A percentile compares a stretch with the other conserved stretches of the same genome.
Conservation (phyloP, 2,329 filamentous ascomycete genomes). For the Rhynchosporium graminicola region DNA sequence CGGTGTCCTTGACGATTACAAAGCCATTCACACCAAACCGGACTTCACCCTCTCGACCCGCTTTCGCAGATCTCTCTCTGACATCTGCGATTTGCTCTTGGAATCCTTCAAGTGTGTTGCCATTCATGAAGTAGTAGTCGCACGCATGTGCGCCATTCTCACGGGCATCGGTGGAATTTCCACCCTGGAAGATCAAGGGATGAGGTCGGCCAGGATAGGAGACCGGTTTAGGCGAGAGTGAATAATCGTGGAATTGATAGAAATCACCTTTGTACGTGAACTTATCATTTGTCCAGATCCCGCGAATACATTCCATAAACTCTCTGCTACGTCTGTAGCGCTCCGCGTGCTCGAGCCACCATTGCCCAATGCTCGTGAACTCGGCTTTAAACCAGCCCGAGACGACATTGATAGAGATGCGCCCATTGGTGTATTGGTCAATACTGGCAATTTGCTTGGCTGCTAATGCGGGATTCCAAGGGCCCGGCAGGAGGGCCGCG, state of each 20-base stretch:
- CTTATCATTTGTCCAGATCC: conserved; percentile 52
- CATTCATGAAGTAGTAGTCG: conserved; percentile 58
- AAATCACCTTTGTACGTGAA: conserved; percentile 54
- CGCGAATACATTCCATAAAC: conserved; percentile 52
- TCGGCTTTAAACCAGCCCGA: conserved; percentile 57
- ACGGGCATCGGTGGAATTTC: conserved; percentile 52
- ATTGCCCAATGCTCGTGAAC: conserved; percentile 53
- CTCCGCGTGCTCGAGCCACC: conserved; percentile 56
- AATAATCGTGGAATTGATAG: conserved; percentile 54
- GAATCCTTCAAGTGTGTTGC: conserved; percentile 56
- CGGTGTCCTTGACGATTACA: conserved; percentile 51
- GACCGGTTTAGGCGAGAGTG: conserved; percentile 52
- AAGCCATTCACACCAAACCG: conserved; percentile 54
- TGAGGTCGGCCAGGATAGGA: conserved; percentile 46
- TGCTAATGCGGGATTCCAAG: conserved; percentile 53
- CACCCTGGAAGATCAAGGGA: conserved; percentile 55
- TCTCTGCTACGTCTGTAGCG: conserved; percentile 52
- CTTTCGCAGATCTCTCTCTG: conserved; percentile 47
- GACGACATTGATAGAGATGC: conserved; percentile 54
- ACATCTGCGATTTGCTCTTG: conserved; percentile 52
- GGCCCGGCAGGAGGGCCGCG: conserved; percentile 52
- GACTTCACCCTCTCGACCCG: conserved; percentile 47
- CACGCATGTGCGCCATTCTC: conserved; percentile 50
- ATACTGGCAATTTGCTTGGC: conserved; percentile 56
- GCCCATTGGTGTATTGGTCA: conserved; percentile 53